Percentiles rank a stretch among this genome's conserved stretches.
phyloP scores from a whole-genome alignment of 2,329 filamentous ascomycete species.

The Cryphonectria nitschkei region DNA sequence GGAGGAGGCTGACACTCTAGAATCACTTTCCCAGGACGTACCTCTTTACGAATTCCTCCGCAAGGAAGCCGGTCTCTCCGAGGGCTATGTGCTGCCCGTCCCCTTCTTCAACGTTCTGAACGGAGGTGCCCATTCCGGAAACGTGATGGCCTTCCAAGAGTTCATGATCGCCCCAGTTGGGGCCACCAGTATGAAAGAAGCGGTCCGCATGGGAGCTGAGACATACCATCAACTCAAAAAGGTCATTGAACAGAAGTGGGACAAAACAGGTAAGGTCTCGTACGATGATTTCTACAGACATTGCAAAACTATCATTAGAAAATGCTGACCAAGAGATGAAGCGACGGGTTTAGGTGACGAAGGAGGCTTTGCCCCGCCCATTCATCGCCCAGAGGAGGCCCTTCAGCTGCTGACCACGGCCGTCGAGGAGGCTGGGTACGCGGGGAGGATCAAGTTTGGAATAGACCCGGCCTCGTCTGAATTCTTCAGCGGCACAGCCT shows the following conservation, averaged over 20 bases:
- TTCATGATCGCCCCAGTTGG: constrained; percentile 28
- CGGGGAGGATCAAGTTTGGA: constrained; percentile 41
- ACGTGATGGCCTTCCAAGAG: constrained; percentile 55
- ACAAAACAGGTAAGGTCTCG: constrained; percentile 30
- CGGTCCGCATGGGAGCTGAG: constrained; percentile 39
- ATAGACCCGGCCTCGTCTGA: constrained; percentile 47
- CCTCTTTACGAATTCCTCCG: constrained; percentile 62
- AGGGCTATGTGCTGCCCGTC: constrained; percentile 59
- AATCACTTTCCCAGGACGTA: constrained; percentile 37
- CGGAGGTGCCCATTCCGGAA: constrained; percentile 47
- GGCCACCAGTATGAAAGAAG: constrained; percentile 34
- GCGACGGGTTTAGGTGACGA: constrained; percentile 40
- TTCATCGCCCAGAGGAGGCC: constrained; percentile 39
- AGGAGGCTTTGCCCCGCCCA: constrained; percentile 43
- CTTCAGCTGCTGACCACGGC: constrained; percentile 39
- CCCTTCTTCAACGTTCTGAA: constrained; percentile 64
- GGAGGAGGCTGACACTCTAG: neutral
- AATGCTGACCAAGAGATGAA: neutral
- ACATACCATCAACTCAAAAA: constrained; percentile 40
- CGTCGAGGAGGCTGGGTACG: constrained; percentile 36
- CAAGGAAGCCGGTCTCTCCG: constrained; percentile 54
- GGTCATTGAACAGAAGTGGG: constrained; percentile 38
- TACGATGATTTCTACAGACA: too few relatives aligned
- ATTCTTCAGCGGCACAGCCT: constrained; percentile 28
- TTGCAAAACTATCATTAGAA: too few relatives aligned